Evolutionary conservation across 1,139 yeast genomes (phyloP), one percentile per base, ranked within the genome.

Genomic region (Zygosaccharomyces sapae): DNA sequence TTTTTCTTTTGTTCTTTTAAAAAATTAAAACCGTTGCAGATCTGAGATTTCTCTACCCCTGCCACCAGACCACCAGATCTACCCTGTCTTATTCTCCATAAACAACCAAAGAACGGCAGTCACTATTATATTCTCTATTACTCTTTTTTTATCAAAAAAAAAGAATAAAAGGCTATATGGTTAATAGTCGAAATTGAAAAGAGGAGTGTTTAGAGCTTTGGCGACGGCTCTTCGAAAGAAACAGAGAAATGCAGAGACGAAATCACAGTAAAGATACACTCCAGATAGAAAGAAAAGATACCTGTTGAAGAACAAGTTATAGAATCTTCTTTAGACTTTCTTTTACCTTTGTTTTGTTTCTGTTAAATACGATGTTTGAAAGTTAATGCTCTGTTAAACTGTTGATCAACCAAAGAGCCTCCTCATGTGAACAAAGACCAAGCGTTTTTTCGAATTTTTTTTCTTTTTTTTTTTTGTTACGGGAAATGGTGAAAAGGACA

Each of bases 41-140:
- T 38, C 41, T 38, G 34, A 38, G 33, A 38, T 38, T 38, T 38
- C 25, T 37, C 30, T 38, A 31, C 34, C 41, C 41, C 41, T 29
- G 33, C 41, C 34, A 38, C 41, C 41, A 38, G 31, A 38, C 41
- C 41, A 16, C 41, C 41, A 38, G 41, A 29, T 27, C 41, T 38
- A 38, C 33, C 41, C 22, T 13, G 34, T 38, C 18, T 22, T 27
- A 13, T 38, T 38, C 34, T 27, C 34, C 41, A 38, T 38, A 33
- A 30, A 38, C 41, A 38, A 29, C 41, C 30, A 38, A 6, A 16
- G 12, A 22, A 22, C 25, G 25, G 25, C 25, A 22, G 34, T 31
- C 19, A 31, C 16, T 31, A 22, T 31, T 31, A 31, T 12, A 31
- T 31, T 18, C 34, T 31, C 20, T 30, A n/a, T 13, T 31, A 31